Percentiles rank a stretch among this genome's conserved stretches.
These are phyloP conservation scores for Penstemon barbatus DNA, from an alignment of 257 asterid species.

Conservation along the genomic window DNA sequence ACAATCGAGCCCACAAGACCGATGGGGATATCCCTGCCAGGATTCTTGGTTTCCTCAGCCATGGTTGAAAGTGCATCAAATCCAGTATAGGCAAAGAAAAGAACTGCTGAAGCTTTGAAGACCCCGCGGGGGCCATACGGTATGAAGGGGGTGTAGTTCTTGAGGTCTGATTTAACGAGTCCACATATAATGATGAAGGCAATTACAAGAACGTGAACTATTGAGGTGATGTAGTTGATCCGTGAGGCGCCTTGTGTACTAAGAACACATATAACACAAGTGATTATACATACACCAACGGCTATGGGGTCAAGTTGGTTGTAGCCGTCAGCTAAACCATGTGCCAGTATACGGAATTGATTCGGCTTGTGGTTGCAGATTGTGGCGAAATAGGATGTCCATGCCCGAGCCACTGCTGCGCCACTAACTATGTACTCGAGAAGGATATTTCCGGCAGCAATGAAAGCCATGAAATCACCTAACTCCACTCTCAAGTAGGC, in stretches of 20 bases:
- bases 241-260: constrained; percentile 65
- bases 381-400: constrained; percentile 62
- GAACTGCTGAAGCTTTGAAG: constrained; percentile 52
- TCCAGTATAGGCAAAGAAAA: constrained; percentile 59
- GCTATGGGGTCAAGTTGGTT: constrained; percentile 58
- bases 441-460: constrained; percentile 60
- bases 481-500: constrained; percentile 30
- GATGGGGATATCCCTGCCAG: constrained; percentile 51
- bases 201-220: constrained; percentile 48
- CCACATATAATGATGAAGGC: constrained; percentile 55
- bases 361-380: constrained; percentile 43
- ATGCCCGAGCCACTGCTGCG: constrained; percentile 61
- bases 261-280: constrained; percentile 41
- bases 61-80: constrained; percentile 67
- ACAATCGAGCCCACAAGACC: constrained; percentile 68
- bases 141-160: constrained; percentile 42
- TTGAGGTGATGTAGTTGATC: constrained; percentile 59
- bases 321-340: constrained; percentile 32
- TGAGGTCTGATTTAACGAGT: constrained; percentile 43
- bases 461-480: constrained; percentile 58
- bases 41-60: constrained; percentile 67
- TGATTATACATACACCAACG: constrained; percentile 34
- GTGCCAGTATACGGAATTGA: constrained; percentile 42
- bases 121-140: constrained; percentile 48
- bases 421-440: constrained; percentile 53